phyloP scores from a whole-genome alignment of 495 filamentous ascomycete genomes.

The Filosporella fistucella region DNA sequence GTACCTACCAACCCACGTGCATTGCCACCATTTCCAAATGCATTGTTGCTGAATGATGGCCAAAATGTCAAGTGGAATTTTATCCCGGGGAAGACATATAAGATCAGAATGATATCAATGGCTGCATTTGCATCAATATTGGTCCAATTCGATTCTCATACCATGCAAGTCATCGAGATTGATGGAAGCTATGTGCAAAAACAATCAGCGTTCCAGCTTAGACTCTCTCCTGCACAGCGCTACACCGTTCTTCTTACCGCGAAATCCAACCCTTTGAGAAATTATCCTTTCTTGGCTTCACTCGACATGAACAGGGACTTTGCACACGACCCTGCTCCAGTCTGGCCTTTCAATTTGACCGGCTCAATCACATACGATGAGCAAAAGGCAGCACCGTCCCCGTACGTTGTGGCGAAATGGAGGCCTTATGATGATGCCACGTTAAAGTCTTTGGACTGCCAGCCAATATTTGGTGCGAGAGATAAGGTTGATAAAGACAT shows the following conservation, averaged over 20 bases:
- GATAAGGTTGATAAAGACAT: conserved; percentile 1
- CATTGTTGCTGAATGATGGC: conserved; percentile 37
- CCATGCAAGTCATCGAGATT: conserved; percentile 50
- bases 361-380: conserved; percentile 6
- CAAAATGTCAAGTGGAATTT: conserved; percentile 60
- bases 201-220: conserved; percentile 31
- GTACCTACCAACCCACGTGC: not conserved
- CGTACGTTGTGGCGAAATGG: not conserved
- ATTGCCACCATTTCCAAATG: conserved; percentile 21
- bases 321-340: not conserved
- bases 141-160: conserved; percentile 63
- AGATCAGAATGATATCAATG: conserved; percentile 70
- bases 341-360: not conserved
- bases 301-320: conserved; percentile 28
- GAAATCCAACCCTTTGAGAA: conserved; percentile 31
- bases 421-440: not conserved
- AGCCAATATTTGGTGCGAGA: not conserved
- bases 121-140: conserved; percentile 57
- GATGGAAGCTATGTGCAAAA: conserved; percentile 39
- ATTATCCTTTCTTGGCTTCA: conserved; percentile 54
- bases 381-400: not conserved
- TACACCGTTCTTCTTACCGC: conserved; percentile 51
- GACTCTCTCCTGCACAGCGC: conserved; percentile 57
- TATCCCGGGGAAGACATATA: conserved; percentile 68
- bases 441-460: conserved; percentile 42